Evolutionary conservation across 441 rosid genomes (phyloP).

Genomic region (Erodium trifolium): DNA sequence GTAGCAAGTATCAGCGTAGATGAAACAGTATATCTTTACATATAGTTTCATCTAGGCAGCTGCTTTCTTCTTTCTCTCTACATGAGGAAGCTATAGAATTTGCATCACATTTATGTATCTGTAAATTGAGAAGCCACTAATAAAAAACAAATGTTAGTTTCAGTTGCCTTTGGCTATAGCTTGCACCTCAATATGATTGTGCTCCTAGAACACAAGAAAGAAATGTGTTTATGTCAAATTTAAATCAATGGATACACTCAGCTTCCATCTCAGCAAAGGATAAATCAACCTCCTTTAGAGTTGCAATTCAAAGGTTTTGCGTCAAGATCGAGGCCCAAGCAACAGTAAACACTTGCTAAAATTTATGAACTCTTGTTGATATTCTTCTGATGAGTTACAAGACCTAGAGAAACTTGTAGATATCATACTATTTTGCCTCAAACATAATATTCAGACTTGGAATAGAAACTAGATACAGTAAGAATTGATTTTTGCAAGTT

Average conservation of each 20-base stretch:
- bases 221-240: background rate
- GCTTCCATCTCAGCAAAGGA: background rate
- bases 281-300: too few relatives aligned
- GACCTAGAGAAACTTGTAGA: background rate
- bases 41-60: background rate
- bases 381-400: background rate
- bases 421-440: background rate
- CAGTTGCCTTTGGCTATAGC: background rate
- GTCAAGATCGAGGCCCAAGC: too few relatives aligned
- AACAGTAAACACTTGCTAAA: too few relatives aligned
- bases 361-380: background rate
- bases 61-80: background rate
- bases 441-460: background rate
- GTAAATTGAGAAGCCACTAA: background rate
- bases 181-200: background rate
- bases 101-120: background rate
- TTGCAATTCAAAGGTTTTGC: too few relatives aligned
- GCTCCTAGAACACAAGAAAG: background rate
- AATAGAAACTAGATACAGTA: background rate
- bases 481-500: background rate
- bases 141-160: background rate
- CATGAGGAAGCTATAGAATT: too few relatives aligned
- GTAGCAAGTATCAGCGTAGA: background rate
- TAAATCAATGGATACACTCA: background rate
- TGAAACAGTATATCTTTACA: background rate